Base-by-base conservation (phyloP, 177 flowering plant genomes). In the Vitis hybrid region DNA sequence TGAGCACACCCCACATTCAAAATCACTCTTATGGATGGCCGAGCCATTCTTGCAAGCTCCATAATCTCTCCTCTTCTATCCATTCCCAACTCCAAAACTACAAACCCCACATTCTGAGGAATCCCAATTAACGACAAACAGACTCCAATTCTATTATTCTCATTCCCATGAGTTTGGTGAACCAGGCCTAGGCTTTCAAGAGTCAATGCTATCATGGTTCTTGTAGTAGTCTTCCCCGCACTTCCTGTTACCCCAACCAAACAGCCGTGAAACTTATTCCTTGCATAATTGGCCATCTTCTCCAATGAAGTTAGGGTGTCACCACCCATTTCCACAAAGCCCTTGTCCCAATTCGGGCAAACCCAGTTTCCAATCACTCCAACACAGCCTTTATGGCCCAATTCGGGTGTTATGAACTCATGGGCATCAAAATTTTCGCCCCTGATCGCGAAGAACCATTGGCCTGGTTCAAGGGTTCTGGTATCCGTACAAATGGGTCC, bases 151-250 rank as follows among this genome's bases (percentile, higher is more conserved):
- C 8, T 18, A 68, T 76, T 81, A 56, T 81, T 81, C 70, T 67
- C 66, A 58, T 78, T 81, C 62, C 71, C 81, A 11, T 18, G 32
- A 52, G 76, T 81, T 52, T 81, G 72, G 60, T 76, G 64, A 68
- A 81, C 77, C 32, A 6, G n/a, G 2, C 76, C 80, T 51, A 79
- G 54, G 62, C 73, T 76, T 65, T 77, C 57, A 6, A 81, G 80
- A 56, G 74, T 80, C 16, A 75, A 69, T 2, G 82, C 79, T 6
- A 77, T 75, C 85, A 79, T 81, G 8, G 71, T 64, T 56, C 75
- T 76, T 14, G 85, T 72, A 52, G 77, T 81, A 8, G 80, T 81
- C 71, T 81, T 81, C 6, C 82, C 84, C 12, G 74, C 82, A 65
- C 79, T 74, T 9, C 80, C 82, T 2, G 80, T 76, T 27, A 79